Evolutionary conservation across 768 basidiomycete species (phyloP), one percentile per base, ranked within the genome.

Genomic region (Lactifluus piperatus): DNA sequence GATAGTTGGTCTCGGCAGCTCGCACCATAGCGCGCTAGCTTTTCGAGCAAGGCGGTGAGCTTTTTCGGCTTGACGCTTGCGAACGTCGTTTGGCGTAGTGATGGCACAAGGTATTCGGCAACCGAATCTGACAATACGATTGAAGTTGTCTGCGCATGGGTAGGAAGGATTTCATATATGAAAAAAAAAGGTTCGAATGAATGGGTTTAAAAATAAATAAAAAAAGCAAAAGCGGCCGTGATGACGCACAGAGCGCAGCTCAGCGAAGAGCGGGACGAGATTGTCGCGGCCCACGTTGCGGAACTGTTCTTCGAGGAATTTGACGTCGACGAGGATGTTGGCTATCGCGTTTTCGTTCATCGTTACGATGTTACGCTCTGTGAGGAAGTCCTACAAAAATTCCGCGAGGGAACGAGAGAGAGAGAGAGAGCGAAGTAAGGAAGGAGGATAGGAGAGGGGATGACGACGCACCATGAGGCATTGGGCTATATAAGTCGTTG

Each of bases 341-440:
- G 86, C 82, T 44, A 97, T 78, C 1, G 90, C 93, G 66, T 89
- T 86, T 67, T 97, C 93, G 67, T 95, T 97, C 76, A 94, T 81
- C 74, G 79, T 79, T 8, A 77, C 73, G 26, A 93, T 81, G 58
- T 86, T 86, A 4, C 84, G 79, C 10, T 90, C 89, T 22, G 82
- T 81, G 68, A 94, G 71, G 71, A 91, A 90, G 58, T 84, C 81
- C 92, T 94, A 64, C 6, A 45, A n/a, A 48, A 54, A 62, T 16
- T 1, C 3, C 22, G 8, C 14, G 16, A 16, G 14, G 22, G n/a
- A 10, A 32, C 22, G 11, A 11, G 3, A 9, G 9, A 2, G 7
- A 20, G 5, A 18, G 26, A 32, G 49, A 36, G 34, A 36, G 13
- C 0, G 13, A 14, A 4, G 9, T 10, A 13, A 4, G 34, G 34